Conservation (phyloP, 305 asterid species). For the Plantago coronopus region DNA sequence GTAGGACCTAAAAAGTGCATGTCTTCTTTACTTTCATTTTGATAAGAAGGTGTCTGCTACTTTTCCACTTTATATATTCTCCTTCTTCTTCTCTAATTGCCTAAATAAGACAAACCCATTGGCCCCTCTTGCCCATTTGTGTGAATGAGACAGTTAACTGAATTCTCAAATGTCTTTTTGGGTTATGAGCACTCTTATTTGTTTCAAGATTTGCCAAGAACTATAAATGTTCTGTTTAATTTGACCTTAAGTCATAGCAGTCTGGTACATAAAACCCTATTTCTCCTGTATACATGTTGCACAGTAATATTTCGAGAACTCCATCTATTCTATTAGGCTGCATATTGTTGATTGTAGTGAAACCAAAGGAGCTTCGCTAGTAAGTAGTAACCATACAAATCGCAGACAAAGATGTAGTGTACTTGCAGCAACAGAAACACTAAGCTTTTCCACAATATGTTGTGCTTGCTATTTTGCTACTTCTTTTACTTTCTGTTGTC, state of each 20-base stretch:
- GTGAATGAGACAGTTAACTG: neutral
- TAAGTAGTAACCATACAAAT: no score
- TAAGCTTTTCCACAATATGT: constrained; percentile 27
- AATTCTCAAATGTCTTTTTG: no score
- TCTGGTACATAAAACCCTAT: no score
- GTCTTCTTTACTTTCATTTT: constrained; percentile 50
- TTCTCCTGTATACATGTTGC: no score
- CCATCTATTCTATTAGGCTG: no score
- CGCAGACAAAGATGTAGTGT: constrained; percentile 14
- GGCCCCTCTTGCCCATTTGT: constrained; percentile 3
- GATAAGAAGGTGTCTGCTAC: constrained; percentile 65
- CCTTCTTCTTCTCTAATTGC: constrained; percentile 27
- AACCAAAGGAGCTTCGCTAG: no score
- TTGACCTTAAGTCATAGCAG: no score
- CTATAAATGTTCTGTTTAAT: no score
- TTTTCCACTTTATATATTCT: constrained; percentile 95
- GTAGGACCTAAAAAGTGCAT: constrained; percentile 41
- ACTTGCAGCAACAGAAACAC: constrained; percentile 31
- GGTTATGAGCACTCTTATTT: no score
- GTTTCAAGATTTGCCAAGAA: no score
- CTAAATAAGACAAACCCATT: constrained; percentile 42
- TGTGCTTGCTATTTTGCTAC: constrained; percentile 8
- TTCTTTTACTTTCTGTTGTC: constrained; percentile 29
- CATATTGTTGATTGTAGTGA: no score
- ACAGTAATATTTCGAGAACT: no score